Base-by-base conservation (phyloP, 2,329 filamentous ascomycete genomes). In the Aureobasidium sp. region DNA sequence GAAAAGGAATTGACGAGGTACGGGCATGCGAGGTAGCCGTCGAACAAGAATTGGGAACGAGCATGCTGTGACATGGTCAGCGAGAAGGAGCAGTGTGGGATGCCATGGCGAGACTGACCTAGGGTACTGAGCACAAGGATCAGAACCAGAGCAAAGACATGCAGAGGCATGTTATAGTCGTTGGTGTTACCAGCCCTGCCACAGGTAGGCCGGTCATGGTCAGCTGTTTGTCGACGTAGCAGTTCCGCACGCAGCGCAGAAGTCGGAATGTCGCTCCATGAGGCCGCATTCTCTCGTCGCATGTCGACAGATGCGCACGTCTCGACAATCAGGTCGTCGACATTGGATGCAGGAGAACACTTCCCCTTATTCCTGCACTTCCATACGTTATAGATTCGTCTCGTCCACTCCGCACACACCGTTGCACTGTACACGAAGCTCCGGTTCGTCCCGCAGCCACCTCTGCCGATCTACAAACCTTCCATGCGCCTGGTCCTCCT, bases 1-100 rank as follows among this genome's bases (percentile, higher is more conserved):
- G 69, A 86, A 86, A 59, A 86, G 79, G 66, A 83, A 80, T 46
- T 79, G 79, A 50, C 80, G 80, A 13, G 84, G 84, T 36, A 86
- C 81, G 13, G 81, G 82, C 46, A 87, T 74, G n/a, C 77, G 75
- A 2, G 84, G 84, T 65, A 85, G 84, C 37, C 81, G 79, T 62
- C 81, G 79, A 26, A 82, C 82, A 27, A 86, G 76, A 58, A 87
- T 78, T 0, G 84, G 84, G 66, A 86, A 86, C 48, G 82, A 82
- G 70, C 84, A 86, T 68, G 83, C 84, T 80, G 48, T 10, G 27
- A 20, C 20, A 39, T 52, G 26, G 39, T 61, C 39, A 63, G 51
- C 6, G n/a, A 23, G 23, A 57, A n/a, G 34, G 10, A 51, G 34
- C 42, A 32, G 27, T 29, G 55, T 17, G n/a, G 8, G 9, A 6